Base-by-base conservation (phyloP, 2,329 filamentous ascomycete species). In the Penicillium sp. region DNA sequence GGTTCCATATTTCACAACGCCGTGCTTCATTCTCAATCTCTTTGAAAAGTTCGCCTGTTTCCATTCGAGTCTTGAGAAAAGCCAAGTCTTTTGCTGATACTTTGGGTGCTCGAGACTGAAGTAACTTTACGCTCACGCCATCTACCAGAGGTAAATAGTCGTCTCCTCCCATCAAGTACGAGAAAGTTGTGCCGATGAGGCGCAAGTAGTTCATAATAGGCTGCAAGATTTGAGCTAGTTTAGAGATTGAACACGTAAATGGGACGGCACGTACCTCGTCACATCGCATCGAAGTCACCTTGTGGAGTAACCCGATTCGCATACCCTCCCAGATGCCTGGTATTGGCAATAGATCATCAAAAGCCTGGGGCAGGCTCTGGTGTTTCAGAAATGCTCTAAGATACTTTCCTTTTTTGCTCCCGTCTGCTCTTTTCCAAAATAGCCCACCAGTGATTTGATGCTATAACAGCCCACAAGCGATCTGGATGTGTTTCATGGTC, bases 261-360 rank as follows among this genome's bases (percentile, higher is more conserved):
- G n/a, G n/a, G n/a, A n/a, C n/a, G n/a, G n/a, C n/a, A 48, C 50
- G 33, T 47, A 60, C 58, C 55, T 61, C 52, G 23, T 57, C 54
- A 37, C 58, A 61, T 9, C 43, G 37, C 52, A 61, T 60, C 9
- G 54, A 47, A 14, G 13, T 45, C 23, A 60, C n/a, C 39, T 60
- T 60, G 37, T 60, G 51, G 6, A 60, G 46, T 1, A 54, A 13
- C 11, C 58, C 58, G 29, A 60, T 60, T 13, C 39, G 50, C 48
- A 60, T 55, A 25, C 42, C 52, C 9, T 52, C 52, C 58, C 54
- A 58, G 13, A 61, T 11, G 9, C 54, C 58, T 25, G 14, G 25
- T 8, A 55, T 55, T 1, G 37, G 44, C 13, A 61, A 45, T 16
- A 61, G 44, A 10, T 35, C 14, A 45, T 61, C 49, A 23, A 61